These are phyloP conservation scores for Claviceps sorghi DNA, from an alignment of 2,329 filamentous ascomycete genomes.

Conservation along the genomic window DNA sequence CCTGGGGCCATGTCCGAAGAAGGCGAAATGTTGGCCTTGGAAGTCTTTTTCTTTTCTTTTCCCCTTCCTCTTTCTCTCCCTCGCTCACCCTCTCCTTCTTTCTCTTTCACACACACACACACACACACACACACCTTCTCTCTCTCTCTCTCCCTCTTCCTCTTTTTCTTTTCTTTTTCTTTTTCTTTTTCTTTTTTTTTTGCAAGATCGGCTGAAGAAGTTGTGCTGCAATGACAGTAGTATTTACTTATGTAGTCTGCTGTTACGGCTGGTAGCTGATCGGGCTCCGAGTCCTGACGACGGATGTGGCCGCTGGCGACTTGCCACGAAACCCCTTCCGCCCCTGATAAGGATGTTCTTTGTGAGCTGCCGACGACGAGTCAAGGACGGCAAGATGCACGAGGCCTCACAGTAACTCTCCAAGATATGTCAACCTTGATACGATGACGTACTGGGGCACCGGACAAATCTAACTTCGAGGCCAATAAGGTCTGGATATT, in stretches of 20 bases:
- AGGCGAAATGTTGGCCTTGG: background rate
- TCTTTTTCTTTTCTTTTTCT: background rate
- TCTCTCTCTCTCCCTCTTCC: background rate
- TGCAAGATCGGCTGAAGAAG: background rate
- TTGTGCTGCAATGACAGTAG: background rate
- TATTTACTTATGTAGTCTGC: background rate
- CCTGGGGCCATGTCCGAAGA: slow-evolving; percentile 5
- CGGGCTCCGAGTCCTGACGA: background rate
- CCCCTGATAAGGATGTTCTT: background rate
- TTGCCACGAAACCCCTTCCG: background rate
- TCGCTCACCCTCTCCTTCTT: background rate
- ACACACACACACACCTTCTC: too few species aligned
- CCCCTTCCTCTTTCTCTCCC: too few species aligned
- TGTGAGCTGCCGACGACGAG: background rate
- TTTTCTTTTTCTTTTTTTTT: background rate
- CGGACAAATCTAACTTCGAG: background rate
- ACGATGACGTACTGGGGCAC: background rate
- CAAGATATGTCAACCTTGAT: background rate
- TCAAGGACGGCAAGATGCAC: background rate
- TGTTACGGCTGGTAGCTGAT: background rate
- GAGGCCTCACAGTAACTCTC: background rate
- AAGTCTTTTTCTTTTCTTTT: background rate
- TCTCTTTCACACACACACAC: too few species aligned
- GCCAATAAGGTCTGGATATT: background rate
- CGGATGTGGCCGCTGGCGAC: background rate